These are phyloP conservation scores for Calonectria pteridis DNA, from an alignment of 2,329 filamentous ascomycete species.

Conservation along the genomic window DNA sequence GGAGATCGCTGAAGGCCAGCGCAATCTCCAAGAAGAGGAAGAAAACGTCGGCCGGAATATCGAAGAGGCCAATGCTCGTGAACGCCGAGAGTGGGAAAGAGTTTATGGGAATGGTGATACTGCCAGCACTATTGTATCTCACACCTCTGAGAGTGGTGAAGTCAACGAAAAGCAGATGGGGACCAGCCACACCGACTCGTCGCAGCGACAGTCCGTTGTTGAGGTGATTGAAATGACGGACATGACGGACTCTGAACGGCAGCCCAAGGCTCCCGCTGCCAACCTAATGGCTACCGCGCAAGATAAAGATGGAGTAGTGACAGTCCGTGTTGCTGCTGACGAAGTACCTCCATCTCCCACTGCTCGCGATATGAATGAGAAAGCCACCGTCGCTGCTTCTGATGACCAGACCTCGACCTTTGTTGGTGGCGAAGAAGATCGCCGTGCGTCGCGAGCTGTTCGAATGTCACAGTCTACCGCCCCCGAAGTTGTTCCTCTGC, in stretches of 20 bases:
- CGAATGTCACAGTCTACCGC: constrained; percentile 49
- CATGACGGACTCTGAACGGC: constrained; percentile 52
- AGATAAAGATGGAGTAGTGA: constrained; percentile 60
- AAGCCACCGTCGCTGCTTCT: constrained; percentile 35
- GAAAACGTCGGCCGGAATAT: constrained; percentile 76
- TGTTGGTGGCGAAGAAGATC: constrained; percentile 32
- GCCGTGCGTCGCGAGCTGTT: constrained; percentile 37
- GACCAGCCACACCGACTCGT: constrained; percentile 51
- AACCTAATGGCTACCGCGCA: constrained; percentile 58
- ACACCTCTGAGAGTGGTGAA: constrained; percentile 64
- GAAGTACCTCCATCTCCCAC: constrained; percentile 51
- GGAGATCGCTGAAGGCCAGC: constrained; percentile 63
- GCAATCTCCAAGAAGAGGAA: constrained; percentile 73
- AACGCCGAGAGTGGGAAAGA: constrained; percentile 80
- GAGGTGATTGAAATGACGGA: constrained; percentile 69
- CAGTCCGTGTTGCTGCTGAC: constrained; percentile 65
- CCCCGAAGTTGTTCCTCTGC: constrained; percentile 71
- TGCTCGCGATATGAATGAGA: constrained; percentile 43
- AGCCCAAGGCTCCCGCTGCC: constrained; percentile 43
- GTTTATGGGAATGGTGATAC: constrained; percentile 74
- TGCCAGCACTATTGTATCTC: constrained; percentile 51
- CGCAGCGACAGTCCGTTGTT: constrained; percentile 51
- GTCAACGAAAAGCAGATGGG: constrained; percentile 59
- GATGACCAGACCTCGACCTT: constrained; percentile 24
- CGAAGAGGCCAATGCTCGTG: constrained; percentile 71